Base-by-base conservation (phyloP, 176 grass and related monocot species). In the Urochloa ruziziensis region DNA sequence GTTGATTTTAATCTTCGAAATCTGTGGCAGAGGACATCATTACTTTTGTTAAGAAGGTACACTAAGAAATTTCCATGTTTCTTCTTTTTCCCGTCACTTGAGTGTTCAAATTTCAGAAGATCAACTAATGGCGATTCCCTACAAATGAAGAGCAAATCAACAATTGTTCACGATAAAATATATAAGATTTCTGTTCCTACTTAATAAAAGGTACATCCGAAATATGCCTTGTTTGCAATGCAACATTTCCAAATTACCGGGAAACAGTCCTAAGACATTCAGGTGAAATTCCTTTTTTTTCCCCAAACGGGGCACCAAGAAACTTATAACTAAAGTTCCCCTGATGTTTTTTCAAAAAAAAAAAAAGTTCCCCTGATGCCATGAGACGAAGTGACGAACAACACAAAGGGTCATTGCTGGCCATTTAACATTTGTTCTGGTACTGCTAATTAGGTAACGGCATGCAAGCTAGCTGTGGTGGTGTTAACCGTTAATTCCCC, bases 361-460 rank as follows among this genome's bases (percentile, higher is more conserved):
- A n/a, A n/a, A n/a, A n/a, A n/a, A n/a, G n/a, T n/a, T n/a, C n/a
- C 19, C 36, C 29, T 23, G 40, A 82, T 82, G 15, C 10, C 24
- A n/a, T 5, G 17, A n/a, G n/a, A n/a, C n/a, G n/a, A n/a, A n/a
- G n/a, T n/a, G n/a, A n/a, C 27, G 6, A 29, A 9, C 1, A 62
- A 61, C n/a, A n/a, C n/a, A n/a, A n/a, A n/a, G n/a, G n/a, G n/a
- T n/a, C n/a, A n/a, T n/a, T n/a, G 80, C 32, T 62, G 56, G 56
- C 42, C 66, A 61, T 79, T 72, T 51, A 86, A 80, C 66, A 21
- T 25, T 42, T 53, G 23, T 2, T 42, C 28, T 11, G 42, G 84
- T 72, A 52, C 65, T 32, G 13, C 59, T 11, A 19, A 67, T 49
- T 40, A 18, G 68, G 8, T 18, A 39, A 60, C 3, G 16, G 54